Evolutionary conservation across 2,329 filamentous ascomycete genomes (phyloP).

Genomic region (Endoconidiophora polonica): DNA sequence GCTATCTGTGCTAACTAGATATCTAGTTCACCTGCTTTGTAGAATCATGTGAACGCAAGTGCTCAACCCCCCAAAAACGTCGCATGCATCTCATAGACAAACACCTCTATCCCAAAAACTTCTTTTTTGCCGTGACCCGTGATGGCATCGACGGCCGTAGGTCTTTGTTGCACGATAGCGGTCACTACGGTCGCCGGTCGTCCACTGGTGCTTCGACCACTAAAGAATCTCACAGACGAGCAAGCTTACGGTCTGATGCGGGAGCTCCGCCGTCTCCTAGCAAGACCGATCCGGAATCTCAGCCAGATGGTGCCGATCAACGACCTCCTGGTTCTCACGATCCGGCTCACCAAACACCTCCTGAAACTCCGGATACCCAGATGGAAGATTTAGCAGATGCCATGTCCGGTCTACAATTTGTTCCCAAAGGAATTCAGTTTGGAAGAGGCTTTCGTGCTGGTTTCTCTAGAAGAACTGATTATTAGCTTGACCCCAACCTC

Average conservation of each 20-base stretch:
- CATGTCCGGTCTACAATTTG: constrained; percentile 57
- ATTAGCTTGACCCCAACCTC: too few relatives aligned
- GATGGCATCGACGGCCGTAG: constrained; percentile 74
- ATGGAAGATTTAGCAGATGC: constrained; percentile 48
- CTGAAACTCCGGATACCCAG: constrained; percentile 26
- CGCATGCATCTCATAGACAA: constrained; percentile 85
- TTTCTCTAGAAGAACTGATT: constrained; percentile 29
- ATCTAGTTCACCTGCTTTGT: constrained; percentile 72
- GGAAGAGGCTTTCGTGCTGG: constrained; percentile 40
- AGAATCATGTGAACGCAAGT: constrained; percentile 71
- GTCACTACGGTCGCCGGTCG: constrained; percentile 31
- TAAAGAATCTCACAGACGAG: constrained; percentile 15
- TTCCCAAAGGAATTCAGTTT: constrained; percentile 51
- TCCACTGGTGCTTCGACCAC: constrained; percentile 24
- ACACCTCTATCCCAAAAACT: constrained; percentile 77
- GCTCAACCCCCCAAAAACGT: constrained; percentile 67
- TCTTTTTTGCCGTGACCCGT: constrained; percentile 75
- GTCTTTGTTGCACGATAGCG: constrained; percentile 54
- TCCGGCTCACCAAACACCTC: not conserved
- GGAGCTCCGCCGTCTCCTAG: constrained; percentile 1
- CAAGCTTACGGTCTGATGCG: constrained; percentile 11
- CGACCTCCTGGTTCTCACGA: not conserved
- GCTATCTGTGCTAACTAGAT: constrained; percentile 11
- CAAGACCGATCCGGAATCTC: not conserved
- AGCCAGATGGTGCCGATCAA: not conserved